These are phyloP conservation scores for Salicornia ramosissima DNA, from an alignment of 148 eudicot genomes.

Conservation along the genomic window DNA sequence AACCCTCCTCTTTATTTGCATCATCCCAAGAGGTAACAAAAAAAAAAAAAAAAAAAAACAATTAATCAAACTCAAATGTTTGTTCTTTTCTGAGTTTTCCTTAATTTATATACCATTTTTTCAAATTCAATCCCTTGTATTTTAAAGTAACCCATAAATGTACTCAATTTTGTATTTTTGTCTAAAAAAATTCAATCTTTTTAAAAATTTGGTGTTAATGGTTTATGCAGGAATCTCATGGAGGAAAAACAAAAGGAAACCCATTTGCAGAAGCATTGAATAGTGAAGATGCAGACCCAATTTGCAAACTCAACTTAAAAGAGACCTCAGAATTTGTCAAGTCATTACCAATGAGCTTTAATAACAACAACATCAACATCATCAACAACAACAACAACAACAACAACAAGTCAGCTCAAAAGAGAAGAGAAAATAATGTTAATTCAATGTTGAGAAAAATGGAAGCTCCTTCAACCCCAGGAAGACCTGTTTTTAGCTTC, in stretches of 20 bases:
- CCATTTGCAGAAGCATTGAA: constrained; percentile 51
- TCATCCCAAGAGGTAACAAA: constrained; percentile 29
- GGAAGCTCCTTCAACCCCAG: constrained; percentile 68
- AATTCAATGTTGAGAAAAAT: constrained; percentile 23
- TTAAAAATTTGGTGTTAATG: not conserved
- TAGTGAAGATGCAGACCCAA: constrained; percentile 37
- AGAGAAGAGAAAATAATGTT: constrained; percentile 22
- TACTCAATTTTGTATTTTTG: constrained; percentile 22
- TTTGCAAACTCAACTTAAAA: constrained; percentile 61
- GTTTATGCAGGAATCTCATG: constrained; percentile 24
- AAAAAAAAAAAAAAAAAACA: not conserved
- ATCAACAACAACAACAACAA: too few species aligned
- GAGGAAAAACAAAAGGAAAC: constrained; percentile 30
- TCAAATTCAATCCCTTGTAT: not conserved
- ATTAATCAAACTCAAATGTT: constrained; percentile 11
- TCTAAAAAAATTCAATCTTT: constrained; percentile 4
- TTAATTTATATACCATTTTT: not conserved
- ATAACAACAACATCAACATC: too few species aligned
- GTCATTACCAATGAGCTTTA: constrained; percentile 50
- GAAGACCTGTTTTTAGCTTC: constrained; percentile 73
- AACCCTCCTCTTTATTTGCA: constrained; percentile 16
- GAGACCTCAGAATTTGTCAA: constrained; percentile 74
- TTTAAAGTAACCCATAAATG: not conserved
- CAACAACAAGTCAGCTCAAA: constrained; percentile 43
- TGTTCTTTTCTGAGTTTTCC: constrained; percentile 10